phyloP scores from a whole-genome alignment of 495 filamentous ascomycete species.

The Aspergillus baeticus region DNA sequence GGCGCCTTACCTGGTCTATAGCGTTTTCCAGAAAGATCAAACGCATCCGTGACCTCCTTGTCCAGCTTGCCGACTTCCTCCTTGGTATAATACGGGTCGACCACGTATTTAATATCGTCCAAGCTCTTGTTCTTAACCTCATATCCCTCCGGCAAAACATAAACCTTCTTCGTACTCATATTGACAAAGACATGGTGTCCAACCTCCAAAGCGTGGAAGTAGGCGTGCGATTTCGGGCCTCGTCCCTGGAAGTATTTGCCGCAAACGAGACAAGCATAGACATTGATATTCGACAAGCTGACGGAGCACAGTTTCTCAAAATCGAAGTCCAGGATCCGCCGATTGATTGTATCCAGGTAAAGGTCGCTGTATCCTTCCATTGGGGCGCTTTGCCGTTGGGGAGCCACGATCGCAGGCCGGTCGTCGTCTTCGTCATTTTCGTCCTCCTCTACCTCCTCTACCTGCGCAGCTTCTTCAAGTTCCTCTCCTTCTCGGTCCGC shows the following conservation, averaged over 20 bases:
- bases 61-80: constrained; percentile 79
- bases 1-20: constrained; percentile 70
- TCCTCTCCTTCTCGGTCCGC: constrained; percentile 41
- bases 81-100: constrained; percentile 82
- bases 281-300: constrained; percentile 95
- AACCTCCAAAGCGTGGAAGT: constrained; percentile 94
- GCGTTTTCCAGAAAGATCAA: constrained; percentile 75
- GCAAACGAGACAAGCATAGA: constrained; percentile 96
- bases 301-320: constrained; percentile 98
- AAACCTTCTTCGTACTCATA: constrained; percentile 91
- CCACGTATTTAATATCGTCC: constrained; percentile 98
- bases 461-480: constrained; percentile 37
- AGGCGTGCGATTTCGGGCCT: constrained; percentile 91
- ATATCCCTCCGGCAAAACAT: constrained; percentile 95
- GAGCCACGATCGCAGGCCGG: constrained; percentile 38
- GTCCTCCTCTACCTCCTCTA: constrained; percentile 14
- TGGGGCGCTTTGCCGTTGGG: constrained; percentile 69
- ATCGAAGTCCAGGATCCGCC: constrained; percentile 84
- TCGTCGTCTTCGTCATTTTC: constrained; percentile 41
- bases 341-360: constrained; percentile 96
- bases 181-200: constrained; percentile 98
- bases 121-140: constrained; percentile 94
- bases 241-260: constrained; percentile 97
- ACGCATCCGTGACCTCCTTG: constrained; percentile 68
- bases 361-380: constrained; percentile 90